These are phyloP conservation scores for Trypanosoma rangeli DNA, from an alignment of 208 protist species.

Conservation along the genomic window DNA sequence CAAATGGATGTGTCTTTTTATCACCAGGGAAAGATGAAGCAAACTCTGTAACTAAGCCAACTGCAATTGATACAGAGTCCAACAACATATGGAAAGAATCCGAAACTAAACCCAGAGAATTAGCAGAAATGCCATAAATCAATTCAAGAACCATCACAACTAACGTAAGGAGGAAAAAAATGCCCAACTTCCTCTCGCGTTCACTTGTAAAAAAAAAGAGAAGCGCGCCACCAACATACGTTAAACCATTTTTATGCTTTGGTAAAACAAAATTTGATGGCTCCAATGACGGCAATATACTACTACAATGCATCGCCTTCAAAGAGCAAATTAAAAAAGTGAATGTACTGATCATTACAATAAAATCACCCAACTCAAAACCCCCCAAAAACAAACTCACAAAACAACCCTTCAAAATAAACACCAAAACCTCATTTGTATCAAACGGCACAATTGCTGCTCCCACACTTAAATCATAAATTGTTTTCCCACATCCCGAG, in stretches of 20 bases:
- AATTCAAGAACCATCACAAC: slow-evolving; percentile 85
- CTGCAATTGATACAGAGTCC: slow-evolving; percentile 93
- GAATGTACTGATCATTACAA: background rate
- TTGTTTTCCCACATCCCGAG: slow-evolving; percentile 10
- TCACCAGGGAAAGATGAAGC: slow-evolving; percentile 86
- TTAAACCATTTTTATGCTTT: background rate
- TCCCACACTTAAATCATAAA: slow-evolving; percentile 10
- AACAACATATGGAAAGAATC: slow-evolving; percentile 98
- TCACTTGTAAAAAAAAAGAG: slow-evolving; percentile 23
- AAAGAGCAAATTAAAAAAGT: slow-evolving; percentile 12
- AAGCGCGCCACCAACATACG: slow-evolving; percentile 14
- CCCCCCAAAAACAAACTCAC: background rate
- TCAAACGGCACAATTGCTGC: background rate
- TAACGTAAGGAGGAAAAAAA: slow-evolving; percentile 77
- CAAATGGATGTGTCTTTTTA: slow-evolving; percentile 81
- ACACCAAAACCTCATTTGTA: slow-evolving; percentile 4
- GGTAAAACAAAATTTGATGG: slow-evolving; percentile 8
- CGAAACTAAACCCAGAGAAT: slow-evolving; percentile 92
- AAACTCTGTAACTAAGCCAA: slow-evolving; percentile 91
- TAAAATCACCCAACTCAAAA: background rate
- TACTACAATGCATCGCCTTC: background rate
- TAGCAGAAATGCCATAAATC: slow-evolving; percentile 67
- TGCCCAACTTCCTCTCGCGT: slow-evolving; percentile 53
- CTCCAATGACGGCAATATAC: slow-evolving; percentile 1
- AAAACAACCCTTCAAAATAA: slow-evolving; percentile 1